Evolutionary conservation across 768 basidiomycete species (phyloP), one percentile per base, ranked within the genome.

Genomic region (Polyporus arcularius): DNA sequence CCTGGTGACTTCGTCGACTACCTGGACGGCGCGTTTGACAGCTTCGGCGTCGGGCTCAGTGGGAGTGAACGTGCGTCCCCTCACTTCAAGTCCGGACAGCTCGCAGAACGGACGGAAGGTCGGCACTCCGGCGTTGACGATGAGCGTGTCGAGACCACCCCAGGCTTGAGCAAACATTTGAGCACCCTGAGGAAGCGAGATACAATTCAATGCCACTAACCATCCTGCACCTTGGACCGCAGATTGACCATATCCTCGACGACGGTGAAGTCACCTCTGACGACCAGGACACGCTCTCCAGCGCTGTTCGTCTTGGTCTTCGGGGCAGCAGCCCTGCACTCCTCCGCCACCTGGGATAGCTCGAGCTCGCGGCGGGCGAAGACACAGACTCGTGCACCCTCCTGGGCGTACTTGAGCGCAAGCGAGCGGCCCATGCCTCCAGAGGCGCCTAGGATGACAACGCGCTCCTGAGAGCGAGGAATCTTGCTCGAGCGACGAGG

Each of bases 51-150:
- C 76, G 8, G 82, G 78, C 40, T 81, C 76, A 14, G 69, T 63
- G 12, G 76, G 74, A 8, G 69, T 59, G 39, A 74, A 71, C n/a
- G 68, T 73, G 31, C 69, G 66, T 56, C 74, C 74, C 21, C 67
- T 61, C 63, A 73, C 67, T 51, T 81, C 74, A 0, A 83, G 76
- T 1, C 87, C 89, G 16, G 90, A 87, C 9, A 92, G 73, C 2
- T 84, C 81, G 72, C 94, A 78, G 28, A 96, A 75, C 0, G 94
- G 89, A 53, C 83, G 85, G 4, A 94, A 78, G 11, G 92, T 87
- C 0, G 91, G 91, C 0, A 95, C 90, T 3, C 95, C 95, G 3
- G 94, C 93, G 35, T 84, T 81, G 38, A 96, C 83, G 31, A 94
- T 75, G 4, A 96, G 70, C 0, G 94, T 96, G 71, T 96, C 94